Evolutionary conservation across 352 stramenopile genomes (phyloP).

Genomic region (Phytophthora pistaciae): DNA sequence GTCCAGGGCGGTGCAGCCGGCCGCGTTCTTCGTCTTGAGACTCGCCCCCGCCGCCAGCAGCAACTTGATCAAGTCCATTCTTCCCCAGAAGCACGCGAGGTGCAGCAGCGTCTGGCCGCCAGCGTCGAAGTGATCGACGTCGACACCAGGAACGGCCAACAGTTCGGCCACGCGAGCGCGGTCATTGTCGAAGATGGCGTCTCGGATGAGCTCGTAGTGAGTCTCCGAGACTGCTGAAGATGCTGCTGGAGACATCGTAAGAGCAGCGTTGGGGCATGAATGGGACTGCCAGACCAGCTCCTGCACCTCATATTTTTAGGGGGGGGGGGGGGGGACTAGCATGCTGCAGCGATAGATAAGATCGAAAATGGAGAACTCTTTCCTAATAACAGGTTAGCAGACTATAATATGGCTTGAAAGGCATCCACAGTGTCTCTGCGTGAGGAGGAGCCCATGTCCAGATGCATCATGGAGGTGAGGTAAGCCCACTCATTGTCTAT

Average conservation of each 20-base stretch:
- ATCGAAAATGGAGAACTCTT: background rate
- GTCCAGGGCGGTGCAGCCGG: slow-evolving; percentile 72
- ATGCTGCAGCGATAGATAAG: background rate
- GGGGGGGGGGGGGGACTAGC: background rate
- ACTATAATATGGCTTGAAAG: background rate
- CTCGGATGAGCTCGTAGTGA: slow-evolving; percentile 72
- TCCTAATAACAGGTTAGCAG: too few relatives aligned
- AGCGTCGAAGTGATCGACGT: slow-evolving; percentile 80
- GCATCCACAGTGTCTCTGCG: background rate
- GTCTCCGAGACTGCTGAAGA: slow-evolving; percentile 39
- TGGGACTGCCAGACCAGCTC: background rate
- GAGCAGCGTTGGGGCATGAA: background rate
- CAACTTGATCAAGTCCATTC: slow-evolving; percentile 71
- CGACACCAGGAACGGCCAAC: slow-evolving; percentile 42
- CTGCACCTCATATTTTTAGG: slow-evolving; percentile 27
- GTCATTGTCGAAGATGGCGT: slow-evolving; percentile 83
- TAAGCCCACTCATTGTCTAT: slow-evolving; percentile 14
- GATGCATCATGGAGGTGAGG: slow-evolving; percentile 1
- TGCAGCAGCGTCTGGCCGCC: slow-evolving; percentile 79
- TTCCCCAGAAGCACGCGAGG: slow-evolving; percentile 78
- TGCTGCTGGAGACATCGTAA: slow-evolving; percentile 15
- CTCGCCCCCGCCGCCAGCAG: slow-evolving; percentile 66
- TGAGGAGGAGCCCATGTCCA: slow-evolving; percentile 1
- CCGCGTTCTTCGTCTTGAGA: slow-evolving; percentile 80
- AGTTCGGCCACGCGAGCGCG: slow-evolving; percentile 52